Conservation (phyloP, 2,329 filamentous ascomycete species). For the Pezizomycotina sp. region DNA sequence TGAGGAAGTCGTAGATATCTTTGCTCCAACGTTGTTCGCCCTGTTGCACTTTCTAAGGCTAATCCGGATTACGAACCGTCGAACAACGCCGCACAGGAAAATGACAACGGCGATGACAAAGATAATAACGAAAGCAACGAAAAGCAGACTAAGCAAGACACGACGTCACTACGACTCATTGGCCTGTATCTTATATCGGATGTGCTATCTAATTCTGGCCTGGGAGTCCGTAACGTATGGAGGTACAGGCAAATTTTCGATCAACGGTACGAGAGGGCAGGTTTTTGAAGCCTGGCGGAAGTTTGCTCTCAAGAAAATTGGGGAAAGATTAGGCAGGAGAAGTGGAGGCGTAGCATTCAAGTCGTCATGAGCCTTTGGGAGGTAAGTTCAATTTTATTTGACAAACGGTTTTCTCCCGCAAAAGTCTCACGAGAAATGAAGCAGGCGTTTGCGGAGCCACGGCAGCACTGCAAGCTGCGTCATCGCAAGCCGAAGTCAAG, state of each 20-base stretch:
- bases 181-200: constrained; percentile 68
- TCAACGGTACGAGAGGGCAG: constrained; percentile 44
- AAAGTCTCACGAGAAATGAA: constrained; percentile 57
- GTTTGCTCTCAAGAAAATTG: constrained; percentile 57
- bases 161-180: constrained; percentile 57
- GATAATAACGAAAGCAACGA: constrained; percentile 29
- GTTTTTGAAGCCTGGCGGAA: constrained; percentile 59
- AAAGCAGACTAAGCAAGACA: constrained; percentile 40
- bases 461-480: constrained; percentile 24
- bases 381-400: constrained; percentile 22
- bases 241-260: constrained; percentile 72
- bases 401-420: constrained; percentile 42
- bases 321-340: constrained; percentile 67
- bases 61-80: constrained; percentile 15
- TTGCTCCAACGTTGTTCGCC: constrained; percentile 61
- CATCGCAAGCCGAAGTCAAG: constrained; percentile 6
- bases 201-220: constrained; percentile 63
- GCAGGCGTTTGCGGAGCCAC: constrained; percentile 52
- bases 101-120: constrained; percentile 26
- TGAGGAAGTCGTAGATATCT: constrained; percentile 84
- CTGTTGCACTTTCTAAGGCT: constrained; percentile 49
- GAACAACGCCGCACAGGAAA: constrained; percentile 19
- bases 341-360: constrained; percentile 63
- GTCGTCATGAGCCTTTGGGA: constrained; percentile 55
- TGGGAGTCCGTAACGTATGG: constrained; percentile 69